Evolutionary conservation across 805 yeast genomes (phyloP), one percentile per base, ranked within the genome.

Genomic region (Starmerella cellae): DNA sequence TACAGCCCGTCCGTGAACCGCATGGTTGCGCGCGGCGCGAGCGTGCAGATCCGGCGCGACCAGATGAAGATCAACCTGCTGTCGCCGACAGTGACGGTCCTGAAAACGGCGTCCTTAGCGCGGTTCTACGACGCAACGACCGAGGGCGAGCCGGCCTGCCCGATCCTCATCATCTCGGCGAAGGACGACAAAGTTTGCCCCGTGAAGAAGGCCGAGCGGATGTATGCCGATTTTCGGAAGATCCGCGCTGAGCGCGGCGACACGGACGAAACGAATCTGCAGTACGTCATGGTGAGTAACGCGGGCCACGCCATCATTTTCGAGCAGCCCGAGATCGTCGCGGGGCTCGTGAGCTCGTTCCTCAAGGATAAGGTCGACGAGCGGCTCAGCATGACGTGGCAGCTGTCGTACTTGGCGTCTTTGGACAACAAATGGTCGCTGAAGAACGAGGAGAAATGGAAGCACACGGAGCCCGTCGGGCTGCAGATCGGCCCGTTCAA

Each of bases 351-450:
- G 6, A 65, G 75, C 43, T 70, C 73, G 50, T 82, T 77, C 53
- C 54, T 79, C 14, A 73, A 69, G 42, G 61, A 53, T 39, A 59
- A 67, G 21, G 56, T 66, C 2, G 75, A 77, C 18, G 61, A 71
- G 38, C 71, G 76, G 50, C 66, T 81, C 28, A 73, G 77, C 18
- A 73, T 79, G 21, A 72, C 81, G 2, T 80, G 87, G 87, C 83
- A 78, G 37, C 64, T 80, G 40, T 67, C 71, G 47, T 66, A 74
- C 16, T 37, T 62, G 29, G 67, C 68, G 1, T 48, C 59, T 5
- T 72, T 75, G 52, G 81, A 81, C 2, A 68, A 73, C 40, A 80
- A 81, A 59, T 81, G 88, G 88, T 82, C 84, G 19, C 60, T 81
- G 48, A 80, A 80, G 58, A 81, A 80, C 54, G 81, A 78, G 55